A percentile compares a stretch with the other conserved stretches of the same genome.
Evolutionary conservation across 2,329 filamentous ascomycete genomes (phyloP).

Genomic region (Achaetomium macrosporum): DNA sequence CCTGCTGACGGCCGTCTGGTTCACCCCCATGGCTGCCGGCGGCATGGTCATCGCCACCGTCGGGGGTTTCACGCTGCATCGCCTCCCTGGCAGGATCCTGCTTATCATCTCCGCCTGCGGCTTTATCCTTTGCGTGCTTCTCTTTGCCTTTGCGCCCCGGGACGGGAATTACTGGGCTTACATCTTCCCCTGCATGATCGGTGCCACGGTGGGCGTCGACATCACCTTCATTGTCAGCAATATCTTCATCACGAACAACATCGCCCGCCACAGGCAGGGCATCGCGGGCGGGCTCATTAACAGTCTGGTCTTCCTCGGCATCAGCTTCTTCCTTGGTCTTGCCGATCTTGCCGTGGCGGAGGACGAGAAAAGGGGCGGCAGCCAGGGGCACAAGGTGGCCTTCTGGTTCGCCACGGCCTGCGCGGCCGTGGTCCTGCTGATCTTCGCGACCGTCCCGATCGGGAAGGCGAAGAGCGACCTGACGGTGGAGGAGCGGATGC

Average conservation of each 20-base stretch:
- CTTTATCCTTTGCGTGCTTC: slow-evolving; percentile 50
- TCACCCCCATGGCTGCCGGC: slow-evolving; percentile 59
- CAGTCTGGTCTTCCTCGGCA: slow-evolving; percentile 63
- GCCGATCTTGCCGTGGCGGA: slow-evolving; percentile 58
- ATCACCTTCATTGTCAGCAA: slow-evolving; percentile 70
- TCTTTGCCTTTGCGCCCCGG: slow-evolving; percentile 59
- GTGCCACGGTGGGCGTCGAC: slow-evolving; percentile 67
- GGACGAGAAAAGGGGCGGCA: slow-evolving; percentile 38
- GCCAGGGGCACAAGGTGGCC: slow-evolving; percentile 55
- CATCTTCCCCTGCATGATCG: slow-evolving; percentile 64
- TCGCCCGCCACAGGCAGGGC: slow-evolving; percentile 62
- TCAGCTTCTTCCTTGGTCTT: slow-evolving; percentile 65
- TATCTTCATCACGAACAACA: slow-evolving; percentile 68
- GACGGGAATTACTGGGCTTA: slow-evolving; percentile 66
- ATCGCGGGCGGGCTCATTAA: slow-evolving; percentile 68
- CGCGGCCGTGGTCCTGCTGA: slow-evolving; percentile 43
- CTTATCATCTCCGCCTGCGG: slow-evolving; percentile 57
- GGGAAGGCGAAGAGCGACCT: slow-evolving; percentile 38
- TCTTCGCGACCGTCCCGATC: slow-evolving; percentile 53
- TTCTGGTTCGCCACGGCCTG: slow-evolving; percentile 62
- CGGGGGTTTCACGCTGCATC: slow-evolving; percentile 62
- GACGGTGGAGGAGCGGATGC: slow-evolving; percentile 23
- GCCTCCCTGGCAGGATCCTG: slow-evolving; percentile 56
- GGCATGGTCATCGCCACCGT: slow-evolving; percentile 59
- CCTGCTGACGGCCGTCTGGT: slow-evolving; percentile 63